Conservation (phyloP, 129 eudicot species). For the Helianthus annuus region DNA sequence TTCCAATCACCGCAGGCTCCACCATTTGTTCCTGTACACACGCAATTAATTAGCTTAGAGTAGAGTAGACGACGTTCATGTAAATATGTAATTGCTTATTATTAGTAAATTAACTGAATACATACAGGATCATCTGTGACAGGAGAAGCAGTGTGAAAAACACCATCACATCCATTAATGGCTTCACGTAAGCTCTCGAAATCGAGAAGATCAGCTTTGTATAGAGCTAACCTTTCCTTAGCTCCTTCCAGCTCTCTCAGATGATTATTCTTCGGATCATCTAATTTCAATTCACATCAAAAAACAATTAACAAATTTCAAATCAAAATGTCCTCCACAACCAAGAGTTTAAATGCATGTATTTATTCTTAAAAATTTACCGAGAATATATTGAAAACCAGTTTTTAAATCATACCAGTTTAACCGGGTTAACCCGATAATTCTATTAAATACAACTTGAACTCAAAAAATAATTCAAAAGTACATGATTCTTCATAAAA, state of each 20-base stretch:
- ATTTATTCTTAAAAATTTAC: not conserved
- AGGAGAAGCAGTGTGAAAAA: slow-evolving; percentile 97
- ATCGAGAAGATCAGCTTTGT: slow-evolving; percentile 92
- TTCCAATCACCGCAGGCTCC: slow-evolving; percentile 95
- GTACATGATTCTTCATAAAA: no score
- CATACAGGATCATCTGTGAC: slow-evolving; percentile 94
- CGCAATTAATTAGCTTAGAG: no score
- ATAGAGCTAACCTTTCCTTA: slow-evolving; percentile 71
- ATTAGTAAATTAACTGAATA: not conserved
- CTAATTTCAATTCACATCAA: slow-evolving; percentile 35
- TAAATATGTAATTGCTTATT: not conserved
- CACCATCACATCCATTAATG: slow-evolving; percentile 88
- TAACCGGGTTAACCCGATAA: no score
- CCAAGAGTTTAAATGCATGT: not conserved
- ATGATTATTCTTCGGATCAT: slow-evolving; percentile 84
- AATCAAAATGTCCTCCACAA: no score
- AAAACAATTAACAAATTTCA: not conserved
- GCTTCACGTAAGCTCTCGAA: slow-evolving; percentile 81
- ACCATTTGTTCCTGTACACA: slow-evolving; percentile 97
- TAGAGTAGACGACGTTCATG: no score
- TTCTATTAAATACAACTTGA: no score
- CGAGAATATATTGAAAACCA: no score
- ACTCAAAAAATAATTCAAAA: no score
- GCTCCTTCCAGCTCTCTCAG: slow-evolving; percentile 92
- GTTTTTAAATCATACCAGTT: no score